phyloP scores from a whole-genome alignment of 305 asterid genomes.

The Solanum hybrid region DNA sequence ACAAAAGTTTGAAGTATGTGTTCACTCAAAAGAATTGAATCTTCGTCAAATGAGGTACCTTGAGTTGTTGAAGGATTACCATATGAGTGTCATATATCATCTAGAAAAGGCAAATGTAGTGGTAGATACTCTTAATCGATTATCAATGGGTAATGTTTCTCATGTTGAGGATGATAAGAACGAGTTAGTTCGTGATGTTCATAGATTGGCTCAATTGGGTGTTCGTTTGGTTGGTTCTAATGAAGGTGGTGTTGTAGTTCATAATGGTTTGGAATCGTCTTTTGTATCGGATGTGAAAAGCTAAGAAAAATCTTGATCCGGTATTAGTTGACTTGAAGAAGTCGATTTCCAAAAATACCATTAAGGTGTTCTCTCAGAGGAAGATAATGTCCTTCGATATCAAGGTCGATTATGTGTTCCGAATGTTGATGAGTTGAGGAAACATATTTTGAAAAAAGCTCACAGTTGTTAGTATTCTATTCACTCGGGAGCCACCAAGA shows the following conservation, averaged over 20 bases:
- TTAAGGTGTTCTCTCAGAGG: rapidly evolving
- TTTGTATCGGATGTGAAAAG: neutral
- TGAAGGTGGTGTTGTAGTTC: neutral
- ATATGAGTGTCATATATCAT: neutral
- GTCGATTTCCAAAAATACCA: neutral
- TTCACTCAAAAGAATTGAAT: neutral
- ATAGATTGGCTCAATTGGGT: neutral
- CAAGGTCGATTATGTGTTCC: neutral
- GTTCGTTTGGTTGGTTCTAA: neutral
- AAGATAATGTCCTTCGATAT: neutral
- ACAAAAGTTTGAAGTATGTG: neutral
- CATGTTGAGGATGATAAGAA: neutral
- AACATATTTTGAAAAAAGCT: no score
- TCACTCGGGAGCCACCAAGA: neutral
- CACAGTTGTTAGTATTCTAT: neutral
- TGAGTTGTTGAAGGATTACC: no score
- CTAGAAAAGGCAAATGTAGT: neutral
- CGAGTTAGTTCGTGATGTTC: neutral
- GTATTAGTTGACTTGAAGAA: neutral
- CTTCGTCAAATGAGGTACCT: neutral
- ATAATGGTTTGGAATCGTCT: neutral
- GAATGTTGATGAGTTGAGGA: neutral
- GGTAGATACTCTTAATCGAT: neutral
- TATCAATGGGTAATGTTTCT: neutral
- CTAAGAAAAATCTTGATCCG: neutral